Evolutionary conservation across 768 basidiomycete species (phyloP), one percentile per base, ranked within the genome.

Genomic region (Tylopilus rubrobrunneus): DNA sequence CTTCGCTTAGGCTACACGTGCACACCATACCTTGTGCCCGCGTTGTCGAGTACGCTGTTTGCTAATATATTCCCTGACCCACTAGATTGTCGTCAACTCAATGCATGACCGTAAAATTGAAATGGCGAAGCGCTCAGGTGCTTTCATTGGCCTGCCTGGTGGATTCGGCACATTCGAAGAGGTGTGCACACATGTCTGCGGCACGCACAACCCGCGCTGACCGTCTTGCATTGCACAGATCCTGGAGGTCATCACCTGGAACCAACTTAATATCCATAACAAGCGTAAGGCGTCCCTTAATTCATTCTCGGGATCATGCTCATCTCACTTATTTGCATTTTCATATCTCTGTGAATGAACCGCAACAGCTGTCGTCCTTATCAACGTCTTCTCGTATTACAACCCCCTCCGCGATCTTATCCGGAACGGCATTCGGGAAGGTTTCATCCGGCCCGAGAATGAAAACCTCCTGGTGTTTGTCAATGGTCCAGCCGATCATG

Each of bases 161-260:
- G 96, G 96, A 0, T 97, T 84, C 65, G 96, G 96, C 10, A 98
- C 95, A 0, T 91, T 92, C 58, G 97, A 99, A 72, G 96, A 98
- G 80, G 89, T 70, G 54, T 6, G 52, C 14, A 31, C 21, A 21
- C 29, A 31, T 6, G 8, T 3, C 21, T 9, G 21, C 21, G 10
- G 11, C 39, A 17, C 45, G 12, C 9, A 11, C n/a, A 11, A 19
- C 29, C 49, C 52, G 21, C 36, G 7, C 39, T 59, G 37, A 42
- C 45, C 37, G 12, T 27, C 11, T 48, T 28, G 11, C 8, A 52
- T 45, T 56, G 45, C 8, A 5, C 58, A 92, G 88, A 72, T 92
- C n/a, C 70, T 97, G 28, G 96, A 98, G 71, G 94, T 91, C 57
- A 81, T 86, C 14, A 97, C 95, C 0, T 99, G 96, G 96, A 90